A percentile compares a stretch with the other conserved stretches of the same genome.
These are phyloP conservation scores for Phallus indusiatus DNA, from an alignment of 768 basidiomycete genomes.

Conservation along the genomic window DNA sequence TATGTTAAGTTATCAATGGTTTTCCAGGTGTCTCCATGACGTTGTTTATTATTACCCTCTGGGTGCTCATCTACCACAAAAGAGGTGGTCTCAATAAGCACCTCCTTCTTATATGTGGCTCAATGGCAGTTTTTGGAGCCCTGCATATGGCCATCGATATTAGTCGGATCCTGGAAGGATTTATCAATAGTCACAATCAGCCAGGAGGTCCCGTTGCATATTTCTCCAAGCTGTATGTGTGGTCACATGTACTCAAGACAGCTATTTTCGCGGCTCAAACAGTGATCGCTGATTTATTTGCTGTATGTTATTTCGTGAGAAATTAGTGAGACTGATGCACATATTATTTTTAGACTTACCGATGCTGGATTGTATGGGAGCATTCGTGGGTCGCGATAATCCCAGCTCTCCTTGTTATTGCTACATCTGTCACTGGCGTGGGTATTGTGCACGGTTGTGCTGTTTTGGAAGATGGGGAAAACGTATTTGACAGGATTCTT, in stretches of 20 bases:
- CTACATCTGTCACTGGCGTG: background rate
- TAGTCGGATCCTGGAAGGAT: conserved; percentile 27
- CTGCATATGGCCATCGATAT: conserved; percentile 29
- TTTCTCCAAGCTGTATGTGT: conserved; percentile 26
- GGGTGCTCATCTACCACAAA: conserved; percentile 21
- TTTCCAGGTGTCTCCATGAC: conserved; percentile 10
- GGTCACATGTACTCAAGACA: conserved; percentile 29
- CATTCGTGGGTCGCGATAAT: conserved; percentile 15
- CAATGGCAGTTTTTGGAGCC: conserved; percentile 25
- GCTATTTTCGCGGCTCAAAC: conserved; percentile 29
- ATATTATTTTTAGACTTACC: conserved; percentile 17
- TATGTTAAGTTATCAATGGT: background rate
- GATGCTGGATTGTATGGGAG: conserved; percentile 27
- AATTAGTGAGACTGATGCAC: background rate
- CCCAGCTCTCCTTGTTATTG: conserved; percentile 4
- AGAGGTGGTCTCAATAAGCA: conserved; percentile 20
- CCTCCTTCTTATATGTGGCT: conserved; percentile 22
- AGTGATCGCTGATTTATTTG: conserved; percentile 29
- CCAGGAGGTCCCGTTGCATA: conserved; percentile 19
- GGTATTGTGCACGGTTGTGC: conserved; percentile 7
- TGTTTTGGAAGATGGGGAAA: conserved; percentile 10
- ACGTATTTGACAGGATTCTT: conserved; percentile 25
- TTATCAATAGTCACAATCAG: conserved; percentile 19
- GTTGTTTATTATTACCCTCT: conserved; percentile 23
- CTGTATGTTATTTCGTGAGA: conserved; percentile 18